phyloP scores from a whole-genome alignment of 2,329 filamentous ascomycete species.

The Waltergamsia citrina region DNA sequence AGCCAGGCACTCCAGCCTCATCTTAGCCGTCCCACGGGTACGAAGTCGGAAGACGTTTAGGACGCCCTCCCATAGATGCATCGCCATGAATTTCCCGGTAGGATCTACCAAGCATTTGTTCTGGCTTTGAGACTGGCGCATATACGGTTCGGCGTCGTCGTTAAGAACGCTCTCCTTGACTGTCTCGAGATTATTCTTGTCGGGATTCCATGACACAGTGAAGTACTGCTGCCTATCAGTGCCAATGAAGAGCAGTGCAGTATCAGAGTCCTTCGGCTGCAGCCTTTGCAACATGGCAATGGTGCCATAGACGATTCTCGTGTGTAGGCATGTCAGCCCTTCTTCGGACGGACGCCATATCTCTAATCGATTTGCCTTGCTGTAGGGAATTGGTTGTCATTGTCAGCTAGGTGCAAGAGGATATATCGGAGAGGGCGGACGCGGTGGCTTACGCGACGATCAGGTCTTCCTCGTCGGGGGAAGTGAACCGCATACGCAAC shows the following conservation, averaged over 20 bases:
- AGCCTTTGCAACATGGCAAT: constrained; percentile 79
- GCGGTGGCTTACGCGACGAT: constrained; percentile 65
- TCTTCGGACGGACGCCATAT: constrained; percentile 64
- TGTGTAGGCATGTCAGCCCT: constrained; percentile 54
- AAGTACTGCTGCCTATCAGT: constrained; percentile 90
- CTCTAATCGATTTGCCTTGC: constrained; percentile 78
- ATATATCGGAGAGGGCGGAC: background rate
- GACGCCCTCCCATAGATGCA: constrained; percentile 53
- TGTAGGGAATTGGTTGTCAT: constrained; percentile 18
- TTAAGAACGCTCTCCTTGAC: constrained; percentile 37
- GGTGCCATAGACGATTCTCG: constrained; percentile 72
- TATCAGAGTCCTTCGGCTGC: constrained; percentile 61
- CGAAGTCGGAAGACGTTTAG: constrained; percentile 44
- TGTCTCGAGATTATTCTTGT: constrained; percentile 39
- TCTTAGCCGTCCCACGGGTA: constrained; percentile 24
- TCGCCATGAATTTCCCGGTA: constrained; percentile 49
- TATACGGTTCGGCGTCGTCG: constrained; percentile 47
- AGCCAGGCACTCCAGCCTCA: constrained; percentile 37
- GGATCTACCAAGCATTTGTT: constrained; percentile 81
- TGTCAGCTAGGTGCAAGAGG: constrained; percentile 15
- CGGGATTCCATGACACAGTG: constrained; percentile 71
- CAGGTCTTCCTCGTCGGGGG: constrained; percentile 67
- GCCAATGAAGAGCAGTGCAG: constrained; percentile 84
- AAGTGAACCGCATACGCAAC: constrained; percentile 67
- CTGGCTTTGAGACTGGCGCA: constrained; percentile 72